Evolutionary conservation across 2,329 filamentous ascomycete genomes (phyloP).

Genomic region (Arthrobotrys pseudoclavata): DNA sequence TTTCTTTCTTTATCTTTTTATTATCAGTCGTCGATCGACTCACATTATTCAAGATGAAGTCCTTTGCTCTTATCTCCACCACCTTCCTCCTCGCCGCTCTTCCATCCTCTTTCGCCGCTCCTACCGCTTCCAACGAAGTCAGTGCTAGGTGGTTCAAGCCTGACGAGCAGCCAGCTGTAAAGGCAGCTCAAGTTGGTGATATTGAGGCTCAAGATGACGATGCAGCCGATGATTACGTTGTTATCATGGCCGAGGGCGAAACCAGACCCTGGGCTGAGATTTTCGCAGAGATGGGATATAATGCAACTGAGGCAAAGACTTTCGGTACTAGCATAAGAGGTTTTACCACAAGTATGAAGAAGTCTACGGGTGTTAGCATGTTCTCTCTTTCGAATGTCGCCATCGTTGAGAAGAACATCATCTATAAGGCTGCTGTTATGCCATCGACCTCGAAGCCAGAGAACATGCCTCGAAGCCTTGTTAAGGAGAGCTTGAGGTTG

Average conservation of each 20-base stretch:
- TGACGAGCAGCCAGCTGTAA: conserved; percentile 17
- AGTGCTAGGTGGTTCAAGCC: conserved; percentile 48
- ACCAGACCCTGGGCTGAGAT: conserved; percentile 61
- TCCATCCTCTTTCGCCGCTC: conserved; percentile 39
- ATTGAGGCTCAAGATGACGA: conserved; percentile 26
- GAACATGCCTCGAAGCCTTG: conserved; percentile 59
- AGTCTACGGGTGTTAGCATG: conserved; percentile 48
- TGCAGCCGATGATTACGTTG: conserved; percentile 60
- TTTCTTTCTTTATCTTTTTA: background rate
- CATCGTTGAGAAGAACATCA: conserved; percentile 52
- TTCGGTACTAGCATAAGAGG: conserved; percentile 62
- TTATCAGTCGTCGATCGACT: conserved; percentile 56
- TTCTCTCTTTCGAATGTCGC: conserved; percentile 55
- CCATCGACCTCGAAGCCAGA: conserved; percentile 46
- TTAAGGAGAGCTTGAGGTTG: conserved; percentile 57
- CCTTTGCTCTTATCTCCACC: conserved; percentile 46
- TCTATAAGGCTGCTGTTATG: conserved; percentile 47
- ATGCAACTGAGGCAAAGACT: conserved; percentile 65
- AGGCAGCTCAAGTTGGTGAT: conserved; percentile 19
- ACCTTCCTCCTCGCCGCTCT: conserved; percentile 49
- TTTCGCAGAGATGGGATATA: conserved; percentile 61
- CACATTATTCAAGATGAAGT: conserved; percentile 57
- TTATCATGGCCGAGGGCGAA: conserved; percentile 61
- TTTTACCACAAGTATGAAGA: conserved; percentile 62
- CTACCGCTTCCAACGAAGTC: conserved; percentile 40